These are phyloP conservation scores for Pichia sp. DNA, from an alignment of 1,139 yeast genomes.

Conservation along the genomic window DNA sequence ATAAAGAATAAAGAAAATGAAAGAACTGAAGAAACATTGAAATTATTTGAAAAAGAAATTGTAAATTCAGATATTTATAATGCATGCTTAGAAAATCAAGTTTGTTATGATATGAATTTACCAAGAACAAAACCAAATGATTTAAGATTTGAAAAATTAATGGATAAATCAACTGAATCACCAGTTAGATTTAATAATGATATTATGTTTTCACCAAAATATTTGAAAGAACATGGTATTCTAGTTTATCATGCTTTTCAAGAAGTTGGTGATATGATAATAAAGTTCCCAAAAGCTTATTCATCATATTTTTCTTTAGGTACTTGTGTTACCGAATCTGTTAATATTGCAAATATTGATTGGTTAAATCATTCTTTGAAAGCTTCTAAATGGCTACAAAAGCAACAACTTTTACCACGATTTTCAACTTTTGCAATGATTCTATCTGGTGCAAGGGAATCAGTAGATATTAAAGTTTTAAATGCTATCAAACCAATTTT, in stretches of 20 bases:
- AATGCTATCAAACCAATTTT: conserved; percentile 33
- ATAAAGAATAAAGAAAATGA: conserved; percentile 20
- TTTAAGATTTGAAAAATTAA: conserved; percentile 15
- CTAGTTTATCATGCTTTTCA: conserved; percentile 43
- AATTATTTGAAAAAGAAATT: conserved; percentile 12
- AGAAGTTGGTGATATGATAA: conserved; percentile 53
- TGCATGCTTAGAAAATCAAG: conserved; percentile 23
- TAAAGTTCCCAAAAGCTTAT: conserved; percentile 53
- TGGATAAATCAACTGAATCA: conserved; percentile 1
- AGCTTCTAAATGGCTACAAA: conserved; percentile 48
- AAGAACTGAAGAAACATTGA: conserved; percentile 3
- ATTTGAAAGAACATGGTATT: conserved; percentile 44
- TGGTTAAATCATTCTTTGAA: conserved; percentile 50
- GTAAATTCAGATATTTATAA: conserved; percentile 17
- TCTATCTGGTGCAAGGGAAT: conserved; percentile 40
- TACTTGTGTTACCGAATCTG: conserved; percentile 48
- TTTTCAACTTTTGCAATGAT: conserved; percentile 46
- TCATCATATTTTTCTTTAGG: conserved; percentile 49
- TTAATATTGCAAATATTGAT: conserved; percentile 49
- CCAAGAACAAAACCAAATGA: conserved; percentile 18
- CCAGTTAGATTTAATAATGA: conserved; percentile 33
- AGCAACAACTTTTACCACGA: conserved; percentile 45
- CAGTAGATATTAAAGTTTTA: conserved; percentile 33
- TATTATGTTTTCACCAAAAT: conserved; percentile 43
- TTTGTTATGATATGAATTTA: conserved; percentile 13